Evolutionary conservation across 345 rosid genomes (phyloP), one percentile per base, ranked within the genome.

Genomic region (Citrus mangshanensis): DNA sequence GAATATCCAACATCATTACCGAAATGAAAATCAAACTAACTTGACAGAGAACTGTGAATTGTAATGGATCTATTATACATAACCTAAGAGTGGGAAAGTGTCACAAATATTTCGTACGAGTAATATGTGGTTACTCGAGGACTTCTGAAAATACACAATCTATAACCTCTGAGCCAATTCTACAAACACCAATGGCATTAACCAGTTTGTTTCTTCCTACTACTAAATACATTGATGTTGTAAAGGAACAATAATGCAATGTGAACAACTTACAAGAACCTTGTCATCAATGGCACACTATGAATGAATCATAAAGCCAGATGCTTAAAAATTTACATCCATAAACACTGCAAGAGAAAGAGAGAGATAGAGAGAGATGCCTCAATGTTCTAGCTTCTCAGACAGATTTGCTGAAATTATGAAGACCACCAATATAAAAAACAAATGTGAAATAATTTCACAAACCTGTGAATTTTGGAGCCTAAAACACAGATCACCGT

Each of bases 121-220:
- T 72, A 72, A 34, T 30, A 72, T 10, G 24, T 13, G 25, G 32
- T 35, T 58, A 9, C n/a, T 10, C 0, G 28, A 64, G 7, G 51
- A 27, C 49, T 40, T 78, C 60, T 51, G 5, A 34, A 72, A 70
- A 72, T 51, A 54, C 70, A 81, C 80, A 79, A 72, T 68, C 60
- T 78, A 54, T 84, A 79, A 81, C 54, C 64, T 72, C 73, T 72
- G 21, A 67, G 27, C 74, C 70, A 66, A 62, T 75, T 65, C 84
- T 66, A 71, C 80, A 46, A 74, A 58, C 70, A 32, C 68, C 71
- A 77, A 56, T 13, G 19, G 30, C 75, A 80, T 74, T 74, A 66
- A 54, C 74, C 2, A 51, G 40, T 78, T 60, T 46, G 51, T 32
- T 42, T 76, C 28, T 46, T 54, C 9, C 54, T 40, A 38, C 62